Conservation (phyloP, 1,284 basidiomycete genomes). For the Ceraceosorus guamensis region DNA sequence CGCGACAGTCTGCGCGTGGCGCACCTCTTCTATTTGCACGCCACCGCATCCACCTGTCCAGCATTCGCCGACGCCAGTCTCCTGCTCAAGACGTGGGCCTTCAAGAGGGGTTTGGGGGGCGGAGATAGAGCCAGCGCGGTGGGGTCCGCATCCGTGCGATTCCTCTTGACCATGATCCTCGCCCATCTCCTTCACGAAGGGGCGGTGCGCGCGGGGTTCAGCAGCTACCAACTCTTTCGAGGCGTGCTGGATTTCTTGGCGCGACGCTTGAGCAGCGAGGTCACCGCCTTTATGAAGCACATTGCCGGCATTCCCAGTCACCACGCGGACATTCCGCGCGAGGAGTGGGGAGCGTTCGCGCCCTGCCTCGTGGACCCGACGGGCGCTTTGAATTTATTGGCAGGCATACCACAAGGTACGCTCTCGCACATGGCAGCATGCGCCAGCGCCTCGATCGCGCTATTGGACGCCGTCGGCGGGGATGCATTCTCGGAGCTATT, state of each 20-base stretch:
- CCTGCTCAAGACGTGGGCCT: constrained; percentile 81
- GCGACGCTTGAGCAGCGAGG: constrained; percentile 62
- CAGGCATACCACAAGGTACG: constrained; percentile 52
- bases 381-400: constrained; percentile 69
- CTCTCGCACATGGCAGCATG: constrained; percentile 59
- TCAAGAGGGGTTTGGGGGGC: constrained; percentile 67
- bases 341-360: constrained; percentile 42
- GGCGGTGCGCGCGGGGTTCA: constrained; percentile 56
- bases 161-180: constrained; percentile 53
- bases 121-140: constrained; percentile 49
- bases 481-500: constrained; percentile 72
- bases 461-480: constrained; percentile 41
- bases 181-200: constrained; percentile 42
- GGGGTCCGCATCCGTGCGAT: constrained; percentile 56
- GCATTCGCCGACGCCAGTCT: constrained; percentile 69
- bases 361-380: constrained; percentile 70
- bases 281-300: constrained; percentile 60
- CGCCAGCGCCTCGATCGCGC: constrained; percentile 34
- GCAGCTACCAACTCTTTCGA: constrained; percentile 78
- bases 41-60: constrained; percentile 59
- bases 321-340: constrained; percentile 41
- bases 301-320: constrained; percentile 20
- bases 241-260: constrained; percentile 67
- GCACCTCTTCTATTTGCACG: constrained; percentile 65
- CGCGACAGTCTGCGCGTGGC: constrained; percentile 61